Base-by-base conservation (phyloP, 257 asterid species). In the Lithospermum erythrorhizon region DNA sequence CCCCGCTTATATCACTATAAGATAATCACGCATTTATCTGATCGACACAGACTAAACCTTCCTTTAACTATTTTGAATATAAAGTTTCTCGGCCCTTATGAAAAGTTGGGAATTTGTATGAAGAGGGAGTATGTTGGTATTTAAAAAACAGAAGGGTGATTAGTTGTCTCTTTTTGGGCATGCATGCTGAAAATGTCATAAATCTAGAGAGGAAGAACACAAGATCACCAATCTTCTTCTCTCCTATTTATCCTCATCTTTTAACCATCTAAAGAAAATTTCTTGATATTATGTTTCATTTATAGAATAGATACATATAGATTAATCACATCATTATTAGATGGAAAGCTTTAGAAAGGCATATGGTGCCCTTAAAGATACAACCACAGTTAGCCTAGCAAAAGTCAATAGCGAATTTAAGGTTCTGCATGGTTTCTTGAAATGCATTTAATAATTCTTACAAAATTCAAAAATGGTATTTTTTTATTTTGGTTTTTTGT, bases 291-390 rank as follows among this genome's bases (percentile, higher is more conserved):
- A 27, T 27, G 32, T 41, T 41, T 41, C 49, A 1, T 41, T 41
- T 5, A 41, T 41, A 41, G 49, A 41, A 41, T 6, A 41, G 0
- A 35, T 35, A 35, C 45, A 35, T 35, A 30, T 30, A 30, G 37
- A 55, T 18, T 45, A 24, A 24, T 27, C 20, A 56, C 21, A 66
- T 16, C n/a, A n/a, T n/a, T n/a, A 2, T 22, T 61, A 61, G 62
- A 89, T 87, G 97, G 95, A 87, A 25, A 90, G 96, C 79, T 85
- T 85, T 57, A 68, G 97, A 60, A 90, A 87, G 73, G 97, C 96
- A n/a, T 90, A 85, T 62, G 95, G 95, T 52, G 95, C 94, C 48
- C 94, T 90, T 56, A 90, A 90, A 76, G 97, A 90, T 70, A 87
- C 97, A 65, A 90, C 96, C 70, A 83, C 65, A 69, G 97, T 90